Evolutionary conservation across 75 land plant species (phyloP).

Genomic region (Larix kaempferi): DNA sequence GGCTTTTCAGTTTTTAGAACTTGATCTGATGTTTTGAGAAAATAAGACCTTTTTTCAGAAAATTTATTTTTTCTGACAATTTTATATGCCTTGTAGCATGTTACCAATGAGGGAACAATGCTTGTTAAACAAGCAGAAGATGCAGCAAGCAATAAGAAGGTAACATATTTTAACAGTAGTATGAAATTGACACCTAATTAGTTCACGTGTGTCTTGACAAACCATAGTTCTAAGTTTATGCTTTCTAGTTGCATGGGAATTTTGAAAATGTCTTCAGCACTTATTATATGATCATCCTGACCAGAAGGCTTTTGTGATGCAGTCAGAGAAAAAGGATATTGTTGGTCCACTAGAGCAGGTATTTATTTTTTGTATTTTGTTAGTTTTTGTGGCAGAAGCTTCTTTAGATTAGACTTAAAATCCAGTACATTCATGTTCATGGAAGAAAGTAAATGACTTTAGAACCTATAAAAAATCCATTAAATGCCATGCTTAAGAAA

Average conservation of each 20-base stretch:
- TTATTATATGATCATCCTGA: too few species aligned
- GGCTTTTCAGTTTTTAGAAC: too few species aligned
- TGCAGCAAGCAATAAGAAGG: conserved; percentile 78
- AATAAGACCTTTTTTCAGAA: background rate
- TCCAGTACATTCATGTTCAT: too few species aligned
- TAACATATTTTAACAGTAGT: background rate
- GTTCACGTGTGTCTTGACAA: too few species aligned
- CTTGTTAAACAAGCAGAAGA: conserved; percentile 91
- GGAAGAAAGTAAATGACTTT: background rate
- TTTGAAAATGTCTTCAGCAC: background rate
- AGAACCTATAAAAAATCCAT: background rate
- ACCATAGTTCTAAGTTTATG: too few species aligned
- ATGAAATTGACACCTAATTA: background rate
- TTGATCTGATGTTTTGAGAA: background rate
- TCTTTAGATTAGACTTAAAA: too few species aligned
- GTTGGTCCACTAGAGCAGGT: conserved; percentile 71
- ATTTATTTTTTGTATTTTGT: background rate
- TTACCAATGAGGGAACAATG: conserved; percentile 72
- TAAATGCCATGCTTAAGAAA: background rate
- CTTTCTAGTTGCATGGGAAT: too few species aligned
- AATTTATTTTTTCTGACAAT: background rate
- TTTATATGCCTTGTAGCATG: conserved; percentile 54
- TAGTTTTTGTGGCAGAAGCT: too few species aligned
- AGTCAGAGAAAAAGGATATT: conserved; percentile 59
- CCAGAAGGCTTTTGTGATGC: background rate